phyloP scores from a whole-genome alignment of 345 rosid species.

The Leavenworthia alabamica region DNA sequence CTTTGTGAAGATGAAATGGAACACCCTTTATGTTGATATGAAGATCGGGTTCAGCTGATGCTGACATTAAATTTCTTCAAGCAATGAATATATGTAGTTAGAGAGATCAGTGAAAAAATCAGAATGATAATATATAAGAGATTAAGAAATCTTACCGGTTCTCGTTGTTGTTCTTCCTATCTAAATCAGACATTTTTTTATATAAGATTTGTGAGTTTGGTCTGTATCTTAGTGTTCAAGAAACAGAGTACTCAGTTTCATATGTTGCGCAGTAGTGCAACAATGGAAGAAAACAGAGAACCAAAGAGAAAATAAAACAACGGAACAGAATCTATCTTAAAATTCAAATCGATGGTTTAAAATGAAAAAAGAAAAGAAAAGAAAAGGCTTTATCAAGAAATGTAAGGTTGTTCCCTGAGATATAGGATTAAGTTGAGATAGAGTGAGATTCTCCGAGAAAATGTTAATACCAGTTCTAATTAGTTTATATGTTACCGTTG shows the following conservation, averaged over 20 bases:
- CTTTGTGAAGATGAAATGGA: constrained; percentile 41
- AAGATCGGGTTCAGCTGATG: constrained; percentile 29
- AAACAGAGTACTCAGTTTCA: constrained; percentile 8
- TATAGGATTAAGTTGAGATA: constrained; percentile 18
- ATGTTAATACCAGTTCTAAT: not conserved
- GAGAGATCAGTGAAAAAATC: not conserved
- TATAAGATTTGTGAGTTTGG: not conserved
- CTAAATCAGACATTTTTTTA: constrained; percentile 15
- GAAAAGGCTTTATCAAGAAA: not conserved
- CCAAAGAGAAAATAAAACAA: not conserved
- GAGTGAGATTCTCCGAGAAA: constrained; percentile 3
- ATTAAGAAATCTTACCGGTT: constrained; percentile 11
- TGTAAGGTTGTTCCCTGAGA: not conserved
- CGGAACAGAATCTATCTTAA: not conserved
- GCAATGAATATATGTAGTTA: not conserved
- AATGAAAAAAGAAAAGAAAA: not conserved
- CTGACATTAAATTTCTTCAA: constrained; percentile 38
- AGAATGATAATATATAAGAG: not conserved
- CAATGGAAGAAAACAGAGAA: constrained; percentile 7
- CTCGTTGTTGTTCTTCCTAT: not conserved
- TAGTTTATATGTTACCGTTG: not conserved
- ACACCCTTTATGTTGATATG: constrained; percentile 31
- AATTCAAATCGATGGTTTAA: not conserved
- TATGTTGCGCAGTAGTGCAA: not conserved
- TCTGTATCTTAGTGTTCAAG: not conserved